Conservation (phyloP, 352 stramenopile species). For the Globisporangium echinulatum region DNA sequence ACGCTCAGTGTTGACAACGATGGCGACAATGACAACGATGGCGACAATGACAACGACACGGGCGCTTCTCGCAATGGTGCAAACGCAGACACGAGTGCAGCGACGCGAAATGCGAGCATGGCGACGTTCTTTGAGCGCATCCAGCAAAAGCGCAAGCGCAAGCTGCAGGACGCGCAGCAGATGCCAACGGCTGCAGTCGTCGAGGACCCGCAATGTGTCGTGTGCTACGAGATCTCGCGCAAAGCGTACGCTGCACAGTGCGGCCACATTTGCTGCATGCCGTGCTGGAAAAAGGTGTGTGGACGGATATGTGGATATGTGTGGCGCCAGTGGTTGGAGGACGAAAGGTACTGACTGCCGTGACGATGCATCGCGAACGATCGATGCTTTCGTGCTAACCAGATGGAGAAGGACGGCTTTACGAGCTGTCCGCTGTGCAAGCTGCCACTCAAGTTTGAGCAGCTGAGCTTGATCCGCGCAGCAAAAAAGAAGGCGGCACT, state of each 20-base stretch:
- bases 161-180: slow-evolving; percentile 17
- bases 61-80: neutral
- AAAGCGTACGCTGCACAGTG: slow-evolving; percentile 76
- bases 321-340: neutral
- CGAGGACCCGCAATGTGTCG: slow-evolving; percentile 74
- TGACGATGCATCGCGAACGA: slow-evolving; percentile 9
- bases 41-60: no score
- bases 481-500: slow-evolving; percentile 22
- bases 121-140: slow-evolving; percentile 62
- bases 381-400: neutral
- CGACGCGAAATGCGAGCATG: slow-evolving; percentile 13
- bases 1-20: neutral
- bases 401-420: slow-evolving; percentile 74
- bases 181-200: slow-evolving; percentile 42
- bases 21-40: neutral
- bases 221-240: slow-evolving; percentile 77
- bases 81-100: neutral
- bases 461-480: slow-evolving; percentile 68
- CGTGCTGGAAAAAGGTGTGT: slow-evolving; percentile 80
- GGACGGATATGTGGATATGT: neutral
- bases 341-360: slow-evolving; percentile 4
- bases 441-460: slow-evolving; percentile 54
- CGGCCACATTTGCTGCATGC: slow-evolving; percentile 78
- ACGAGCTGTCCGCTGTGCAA: slow-evolving; percentile 77
- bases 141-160: slow-evolving; percentile 58